Evolutionary conservation across 257 asterid genomes (phyloP), one percentile per base, ranked within the genome.

Genomic region (Plantago major): DNA sequence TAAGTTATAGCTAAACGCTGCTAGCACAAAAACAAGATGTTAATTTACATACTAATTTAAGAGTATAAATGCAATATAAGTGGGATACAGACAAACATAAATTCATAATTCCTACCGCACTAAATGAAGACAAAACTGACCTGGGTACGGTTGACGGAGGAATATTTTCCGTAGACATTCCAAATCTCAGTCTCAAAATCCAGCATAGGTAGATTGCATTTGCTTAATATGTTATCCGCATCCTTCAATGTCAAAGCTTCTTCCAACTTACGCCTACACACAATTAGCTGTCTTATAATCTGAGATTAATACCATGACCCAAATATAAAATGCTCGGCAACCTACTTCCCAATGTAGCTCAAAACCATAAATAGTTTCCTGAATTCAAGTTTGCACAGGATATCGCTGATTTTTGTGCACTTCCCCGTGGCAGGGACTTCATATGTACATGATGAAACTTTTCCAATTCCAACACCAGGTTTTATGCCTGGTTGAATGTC

Each of bases 331-430:
- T 33, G 48, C 51, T 15, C 44, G 28, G 28, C 33, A 66, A 70
- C 78, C 74, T 66, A 90, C 97, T 80, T 75, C 71, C 83, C 83
- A 46, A 63, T 70, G 80, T 87, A 90, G 73, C 87, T 81, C 30
- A 83, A 70, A 61, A 90, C 58, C 73, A 90, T 42, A 76, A 87
- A 90, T 33, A 83, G 70, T 64, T 67, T 87, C 74, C 90, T 73
- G 66, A 45, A 87, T 37, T 80, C 87, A 0, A 90, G 84, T 66
- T 73, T 60, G 58, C 38, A 47, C 54, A 88, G 85, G 50, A 67
- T 63, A 5, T 30, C 37, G 37, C 5, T 30, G 37, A 30, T 30
- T 5, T 3, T 5, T 30, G 3, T 30, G 37, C 37, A 3, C 4
- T 30, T 30, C 5, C 37, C 37, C 37, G 5, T 30, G 37, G 37